Evolutionary conservation across 2,329 filamentous ascomycete species (phyloP).

Genomic region (Talaromyces sp.): DNA sequence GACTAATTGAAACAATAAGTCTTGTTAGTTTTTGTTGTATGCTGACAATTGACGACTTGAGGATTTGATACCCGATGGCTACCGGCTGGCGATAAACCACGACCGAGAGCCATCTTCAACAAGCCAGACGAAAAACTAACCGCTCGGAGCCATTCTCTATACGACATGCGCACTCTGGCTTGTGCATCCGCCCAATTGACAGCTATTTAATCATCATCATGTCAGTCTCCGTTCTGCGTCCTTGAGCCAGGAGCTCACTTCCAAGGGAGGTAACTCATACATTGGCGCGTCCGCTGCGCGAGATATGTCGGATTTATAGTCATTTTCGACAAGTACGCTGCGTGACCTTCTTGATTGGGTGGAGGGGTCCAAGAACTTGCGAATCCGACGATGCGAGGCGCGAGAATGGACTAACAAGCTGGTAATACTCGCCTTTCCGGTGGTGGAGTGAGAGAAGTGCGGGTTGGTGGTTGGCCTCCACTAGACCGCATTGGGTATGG

Average conservation of each 20-base stretch:
- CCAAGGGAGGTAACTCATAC: conserved; percentile 45
- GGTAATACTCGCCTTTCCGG: background rate
- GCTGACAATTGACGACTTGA: conserved; percentile 1
- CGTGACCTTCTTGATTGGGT: background rate
- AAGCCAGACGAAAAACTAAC: conserved; percentile 57
- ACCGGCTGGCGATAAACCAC: background rate
- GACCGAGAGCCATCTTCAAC: too few relatives aligned
- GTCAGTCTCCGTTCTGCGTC: conserved; percentile 11
- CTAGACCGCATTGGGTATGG: background rate
- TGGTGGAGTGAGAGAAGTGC: conserved; percentile 7
- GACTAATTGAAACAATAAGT: conserved; percentile 53
- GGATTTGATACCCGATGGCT: background rate
- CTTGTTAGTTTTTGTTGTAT: conserved; percentile 4
- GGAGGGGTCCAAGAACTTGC: background rate
- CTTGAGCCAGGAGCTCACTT: conserved; percentile 12
- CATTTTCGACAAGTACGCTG: conserved; percentile 46
- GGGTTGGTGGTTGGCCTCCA: background rate
- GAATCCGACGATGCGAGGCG: background rate
- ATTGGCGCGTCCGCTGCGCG: conserved; percentile 72
- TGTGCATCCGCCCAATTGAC: conserved; percentile 85
- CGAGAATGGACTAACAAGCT: background rate
- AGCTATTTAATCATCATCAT: conserved; percentile 50
- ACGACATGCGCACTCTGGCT: conserved; percentile 77
- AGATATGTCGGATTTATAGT: conserved; percentile 91
- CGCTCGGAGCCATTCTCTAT: conserved; percentile 92